These are phyloP conservation scores for Neurospora discreta DNA, from an alignment of 495 filamentous ascomycete genomes.

Conservation along the genomic window DNA sequence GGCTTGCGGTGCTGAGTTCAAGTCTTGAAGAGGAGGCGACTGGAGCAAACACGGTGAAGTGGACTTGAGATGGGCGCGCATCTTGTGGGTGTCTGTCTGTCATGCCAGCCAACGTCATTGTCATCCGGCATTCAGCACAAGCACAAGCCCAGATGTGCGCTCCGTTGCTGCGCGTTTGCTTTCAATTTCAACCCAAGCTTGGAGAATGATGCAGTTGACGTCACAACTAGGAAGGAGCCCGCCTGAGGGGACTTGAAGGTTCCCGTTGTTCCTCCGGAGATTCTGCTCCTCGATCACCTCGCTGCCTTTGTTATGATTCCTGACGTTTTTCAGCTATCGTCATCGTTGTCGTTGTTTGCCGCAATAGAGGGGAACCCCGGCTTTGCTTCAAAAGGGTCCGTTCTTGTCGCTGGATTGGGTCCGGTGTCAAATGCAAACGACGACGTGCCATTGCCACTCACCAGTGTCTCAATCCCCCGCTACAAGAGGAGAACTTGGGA, in stretches of 20 bases:
- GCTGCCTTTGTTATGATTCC: background rate
- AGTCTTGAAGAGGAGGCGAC: background rate
- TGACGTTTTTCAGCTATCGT: background rate
- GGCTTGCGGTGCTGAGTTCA: background rate
- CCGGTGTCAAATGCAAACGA: background rate
- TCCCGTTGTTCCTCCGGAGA: background rate
- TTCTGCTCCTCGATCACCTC: background rate
- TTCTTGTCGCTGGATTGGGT: background rate
- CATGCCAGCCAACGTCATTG: background rate
- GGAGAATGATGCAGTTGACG: background rate
- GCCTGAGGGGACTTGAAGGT: background rate
- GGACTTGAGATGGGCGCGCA: background rate
- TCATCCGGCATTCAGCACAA: background rate
- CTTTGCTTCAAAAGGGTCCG: background rate
- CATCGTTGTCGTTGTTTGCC: background rate
- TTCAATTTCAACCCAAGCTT: background rate
- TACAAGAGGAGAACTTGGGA: background rate
- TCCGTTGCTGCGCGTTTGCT: background rate
- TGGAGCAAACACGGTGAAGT: background rate
- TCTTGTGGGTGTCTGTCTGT: background rate
- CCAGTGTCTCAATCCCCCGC: background rate
- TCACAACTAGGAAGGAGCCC: background rate
- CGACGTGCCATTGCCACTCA: background rate
- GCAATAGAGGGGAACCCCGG: background rate
- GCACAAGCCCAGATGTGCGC: background rate